phyloP scores from a whole-genome alignment of 2,329 filamentous ascomycete species.

The Didymella pinodella region DNA sequence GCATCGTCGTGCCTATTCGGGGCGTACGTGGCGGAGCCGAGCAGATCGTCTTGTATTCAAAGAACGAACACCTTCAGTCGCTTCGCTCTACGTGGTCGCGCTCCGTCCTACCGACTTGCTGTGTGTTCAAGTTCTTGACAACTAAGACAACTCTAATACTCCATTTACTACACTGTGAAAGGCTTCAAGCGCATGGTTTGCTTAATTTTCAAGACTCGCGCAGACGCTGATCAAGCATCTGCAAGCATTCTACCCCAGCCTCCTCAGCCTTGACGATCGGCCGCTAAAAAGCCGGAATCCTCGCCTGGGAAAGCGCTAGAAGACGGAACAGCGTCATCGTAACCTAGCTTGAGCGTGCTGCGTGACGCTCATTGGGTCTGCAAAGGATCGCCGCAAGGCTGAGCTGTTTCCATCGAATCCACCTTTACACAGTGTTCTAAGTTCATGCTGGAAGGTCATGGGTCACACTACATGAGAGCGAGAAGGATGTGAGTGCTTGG shows the following conservation, averaged over 20 bases:
- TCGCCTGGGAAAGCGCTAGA: constrained; percentile 9
- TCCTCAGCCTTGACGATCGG: constrained; percentile 4
- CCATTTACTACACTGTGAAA: no score
- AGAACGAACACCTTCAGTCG: background rate
- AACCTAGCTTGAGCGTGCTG: background rate
- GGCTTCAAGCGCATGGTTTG: background rate
- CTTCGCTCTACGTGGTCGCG: background rate
- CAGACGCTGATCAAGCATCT: background rate
- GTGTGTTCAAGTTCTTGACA: background rate
- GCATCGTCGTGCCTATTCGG: background rate
- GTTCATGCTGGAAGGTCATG: background rate
- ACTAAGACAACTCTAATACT: background rate
- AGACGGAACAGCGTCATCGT: constrained; percentile 4
- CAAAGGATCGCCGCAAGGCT: constrained; percentile 7
- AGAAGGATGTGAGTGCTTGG: background rate
- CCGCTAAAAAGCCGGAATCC: constrained; percentile 6
- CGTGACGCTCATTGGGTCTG: background rate
- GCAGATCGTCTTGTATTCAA: background rate
- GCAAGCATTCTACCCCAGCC: constrained; percentile 1
- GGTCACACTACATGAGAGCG: background rate
- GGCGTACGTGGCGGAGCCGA: constrained; percentile 5
- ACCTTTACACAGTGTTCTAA: background rate
- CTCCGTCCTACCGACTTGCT: background rate
- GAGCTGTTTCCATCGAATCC: constrained; percentile 8
- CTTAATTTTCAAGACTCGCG: background rate